Evolutionary conservation across 805 yeast species (phyloP), one percentile per base, ranked within the genome.

Genomic region (Spathaspora girioi): DNA sequence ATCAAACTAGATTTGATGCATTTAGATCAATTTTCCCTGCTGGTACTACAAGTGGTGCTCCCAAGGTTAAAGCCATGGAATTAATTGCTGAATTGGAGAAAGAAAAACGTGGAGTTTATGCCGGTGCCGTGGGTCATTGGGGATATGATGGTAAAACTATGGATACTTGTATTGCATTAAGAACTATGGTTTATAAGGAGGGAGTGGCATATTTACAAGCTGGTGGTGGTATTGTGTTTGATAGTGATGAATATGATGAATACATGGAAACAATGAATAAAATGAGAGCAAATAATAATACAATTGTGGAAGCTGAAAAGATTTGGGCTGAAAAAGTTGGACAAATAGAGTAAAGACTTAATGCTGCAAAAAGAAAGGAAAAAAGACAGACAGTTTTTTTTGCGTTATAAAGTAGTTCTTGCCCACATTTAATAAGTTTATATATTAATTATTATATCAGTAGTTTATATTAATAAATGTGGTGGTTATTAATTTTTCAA

Each of bases 81-180:
- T 76, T 94, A 43, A 90, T 94, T 60, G 87, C 88, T 17, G 96
- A 89, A 66, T 73, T 93, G 46, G 99, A 94, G 66, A 79, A 82
- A 54, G 98, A 93, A 65, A 89, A 90, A 63, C 79, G 99, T 64
- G 99, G 98, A 45, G 92, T 93, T 8, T 94, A 94, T 65, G 99
- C 99, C 0, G 99, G 99, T 55, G 99, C 99, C 1, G 98, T 94
- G 17, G 99, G 99, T 7, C 87, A 88, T 66, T 94, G 97, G 97
- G 91, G 97, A 0, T 94, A 92, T 66, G 97, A 91, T 62, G 90
- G 93, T n/a, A 83, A 81, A 59, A 80, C 90, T 27, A 93, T 94
- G 98, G 96, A 94, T 65, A 94, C 98, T 1, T 94, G 99, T 71
- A 94, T 94, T 66, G 99, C 99, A 0, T 76, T 94, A 60, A 82